A percentile compares a stretch with the other conserved stretches of the same genome.
These are phyloP conservation scores for Komagataella populi DNA, from an alignment of 805 yeast species.

Conservation along the genomic window DNA sequence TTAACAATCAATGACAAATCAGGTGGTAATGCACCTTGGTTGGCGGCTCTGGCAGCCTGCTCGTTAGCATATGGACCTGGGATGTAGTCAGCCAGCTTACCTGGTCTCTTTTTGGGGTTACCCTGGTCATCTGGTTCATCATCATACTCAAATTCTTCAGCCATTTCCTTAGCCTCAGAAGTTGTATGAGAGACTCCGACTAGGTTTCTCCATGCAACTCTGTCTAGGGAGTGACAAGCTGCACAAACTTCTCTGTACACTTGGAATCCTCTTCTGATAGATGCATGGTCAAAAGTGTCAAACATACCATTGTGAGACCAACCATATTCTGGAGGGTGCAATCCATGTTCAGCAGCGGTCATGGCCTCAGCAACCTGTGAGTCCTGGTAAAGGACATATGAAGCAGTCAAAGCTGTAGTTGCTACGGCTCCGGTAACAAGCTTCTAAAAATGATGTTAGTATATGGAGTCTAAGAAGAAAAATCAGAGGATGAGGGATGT, in stretches of 20 bases:
- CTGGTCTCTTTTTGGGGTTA: slow-evolving; percentile 94
- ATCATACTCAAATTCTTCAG: slow-evolving; percentile 94
- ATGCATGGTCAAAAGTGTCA: slow-evolving; percentile 83
- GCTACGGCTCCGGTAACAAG: slow-evolving; percentile 53
- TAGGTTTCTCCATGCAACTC: slow-evolving; percentile 96
- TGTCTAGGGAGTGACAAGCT: slow-evolving; percentile 92
- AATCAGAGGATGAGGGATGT: background rate
- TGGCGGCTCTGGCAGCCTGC: slow-evolving; percentile 98
- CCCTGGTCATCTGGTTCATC: slow-evolving; percentile 96
- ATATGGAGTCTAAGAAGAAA: background rate
- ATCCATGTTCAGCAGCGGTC: slow-evolving; percentile 98
- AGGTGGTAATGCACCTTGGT: slow-evolving; percentile 98
- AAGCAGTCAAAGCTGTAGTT: slow-evolving; percentile 66
- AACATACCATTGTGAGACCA: slow-evolving; percentile 95
- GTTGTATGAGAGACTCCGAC: slow-evolving; percentile 94
- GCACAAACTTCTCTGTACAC: slow-evolving; percentile 99
- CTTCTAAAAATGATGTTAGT: slow-evolving; percentile 20
- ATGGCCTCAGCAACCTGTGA: slow-evolving; percentile 83
- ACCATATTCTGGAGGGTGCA: slow-evolving; percentile 84
- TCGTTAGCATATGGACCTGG: slow-evolving; percentile 96
- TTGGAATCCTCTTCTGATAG: slow-evolving; percentile 97
- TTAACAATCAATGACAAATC: slow-evolving; percentile 93
- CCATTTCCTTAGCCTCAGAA: slow-evolving; percentile 81
- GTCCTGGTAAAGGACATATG: slow-evolving; percentile 73
- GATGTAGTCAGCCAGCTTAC: slow-evolving; percentile 90